Conservation (phyloP, 2,329 filamentous ascomycete species). For the Aureobasidium sp. region DNA sequence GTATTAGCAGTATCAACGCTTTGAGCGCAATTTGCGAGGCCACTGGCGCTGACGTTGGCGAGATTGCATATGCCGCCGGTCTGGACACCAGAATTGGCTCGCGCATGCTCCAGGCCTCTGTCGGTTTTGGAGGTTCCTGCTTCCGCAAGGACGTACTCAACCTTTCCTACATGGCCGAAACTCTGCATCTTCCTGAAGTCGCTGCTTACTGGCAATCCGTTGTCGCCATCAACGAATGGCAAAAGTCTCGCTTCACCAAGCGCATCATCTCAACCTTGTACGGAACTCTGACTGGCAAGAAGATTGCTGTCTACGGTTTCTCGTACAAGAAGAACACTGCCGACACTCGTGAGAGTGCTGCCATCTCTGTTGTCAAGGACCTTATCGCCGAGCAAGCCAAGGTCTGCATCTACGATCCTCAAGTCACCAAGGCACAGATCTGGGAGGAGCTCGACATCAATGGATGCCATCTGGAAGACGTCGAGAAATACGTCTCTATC, state of each 20-base stretch:
- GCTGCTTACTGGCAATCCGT: constrained; percentile 70
- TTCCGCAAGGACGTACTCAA: constrained; percentile 76
- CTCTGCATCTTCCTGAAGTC: constrained; percentile 62
- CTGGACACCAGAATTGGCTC: constrained; percentile 62
- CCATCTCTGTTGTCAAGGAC: constrained; percentile 59
- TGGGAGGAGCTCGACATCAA: constrained; percentile 26
- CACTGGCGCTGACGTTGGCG: constrained; percentile 67
- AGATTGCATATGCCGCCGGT: constrained; percentile 61
- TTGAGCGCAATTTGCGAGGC: constrained; percentile 74
- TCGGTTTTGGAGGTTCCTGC: constrained; percentile 74
- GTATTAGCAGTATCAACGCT: constrained; percentile 74
- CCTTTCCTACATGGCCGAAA: constrained; percentile 66
- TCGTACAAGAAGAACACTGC: constrained; percentile 76
- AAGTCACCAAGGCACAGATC: constrained; percentile 30
- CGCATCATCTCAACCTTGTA: constrained; percentile 61
- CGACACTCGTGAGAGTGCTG: constrained; percentile 65
- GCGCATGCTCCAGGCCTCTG: constrained; percentile 65
- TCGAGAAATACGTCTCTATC: constrained; percentile 25
- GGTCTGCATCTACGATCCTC: constrained; percentile 62
- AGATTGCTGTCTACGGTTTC: constrained; percentile 64
- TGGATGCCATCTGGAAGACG: constrained; percentile 20
- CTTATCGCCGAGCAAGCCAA: constrained; percentile 58
- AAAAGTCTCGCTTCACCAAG: constrained; percentile 60
- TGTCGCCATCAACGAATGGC: constrained; percentile 69
- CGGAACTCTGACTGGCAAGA: constrained; percentile 63